Evolutionary conservation across 2,329 filamentous ascomycete genomes (phyloP), one percentile per base, ranked within the genome.

Genomic region (Thielaviopsis punctulata): DNA sequence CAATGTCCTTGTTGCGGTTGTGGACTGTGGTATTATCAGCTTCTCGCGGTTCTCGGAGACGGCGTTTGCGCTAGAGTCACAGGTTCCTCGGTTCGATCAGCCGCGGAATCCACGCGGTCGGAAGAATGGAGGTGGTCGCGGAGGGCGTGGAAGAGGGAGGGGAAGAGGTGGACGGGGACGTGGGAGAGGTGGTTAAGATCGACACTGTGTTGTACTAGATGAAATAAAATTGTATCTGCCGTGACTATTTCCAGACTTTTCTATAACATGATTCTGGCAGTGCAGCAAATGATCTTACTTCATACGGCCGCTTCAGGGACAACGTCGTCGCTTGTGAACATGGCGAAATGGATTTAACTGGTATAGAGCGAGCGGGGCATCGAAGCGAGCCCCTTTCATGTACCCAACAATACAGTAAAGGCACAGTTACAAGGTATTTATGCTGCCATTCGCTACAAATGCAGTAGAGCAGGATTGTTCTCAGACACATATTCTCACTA

Each of bases 1-100:
- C 57, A 92, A 86, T 64, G 84, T 92, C 27, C 71, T 95, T 30
- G 64, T 98, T 22, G 92, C 89, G 0, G 77, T 96, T 2, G 88
- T 95, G 30, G 92, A 96, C 63, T 77, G 87, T 57, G 92, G 92
- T 0, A 74, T 96, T 21, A 83, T 89, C 45, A 96, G 90, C 64
- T 96, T 90, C 63, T 71, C 95, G 60, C 72, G 85, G 22, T 73
- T 95, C 54, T 79, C 77, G 1, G 88, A 96, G 68, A 80, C 80
- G 10, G 82, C 81, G 1, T 95, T 95, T 66, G 82, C 73, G 0
- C 75, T 79, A 56, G 87, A 94, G 65, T 78, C 68, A 63, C 61
- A 95, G 36, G 87, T 79, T 60, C 77, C 81, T 61, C 68, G 77
- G 49, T 73, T 74, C 58, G 54, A 56, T 49, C 24, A 36, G 10